phyloP scores from a whole-genome alignment of 2,329 filamentous ascomycete species.

The Zymoseptoria tritici region DNA sequence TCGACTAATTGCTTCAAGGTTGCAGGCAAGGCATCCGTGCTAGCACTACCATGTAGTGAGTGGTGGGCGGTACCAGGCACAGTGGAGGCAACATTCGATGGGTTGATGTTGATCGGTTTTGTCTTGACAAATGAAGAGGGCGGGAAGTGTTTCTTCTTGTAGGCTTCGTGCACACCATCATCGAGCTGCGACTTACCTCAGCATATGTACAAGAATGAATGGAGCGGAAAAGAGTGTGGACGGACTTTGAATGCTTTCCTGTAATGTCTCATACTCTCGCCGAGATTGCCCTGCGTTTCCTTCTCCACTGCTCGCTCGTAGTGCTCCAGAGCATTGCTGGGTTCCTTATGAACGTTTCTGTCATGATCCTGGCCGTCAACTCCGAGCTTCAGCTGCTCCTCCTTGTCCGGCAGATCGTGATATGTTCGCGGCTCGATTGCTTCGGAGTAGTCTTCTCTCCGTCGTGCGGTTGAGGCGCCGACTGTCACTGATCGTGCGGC shows the following conservation, averaged over 20 bases:
- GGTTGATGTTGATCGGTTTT: constrained; percentile 35
- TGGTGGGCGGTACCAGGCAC: constrained; percentile 50
- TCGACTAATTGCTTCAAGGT: constrained; percentile 60
- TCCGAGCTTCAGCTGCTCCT: constrained; percentile 37
- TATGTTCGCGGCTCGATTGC: constrained; percentile 36
- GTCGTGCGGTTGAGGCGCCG: constrained; percentile 22
- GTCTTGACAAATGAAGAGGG: constrained; percentile 45
- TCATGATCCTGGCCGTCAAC: constrained; percentile 33
- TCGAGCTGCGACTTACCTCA: constrained; percentile 58
- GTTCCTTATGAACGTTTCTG: constrained; percentile 40
- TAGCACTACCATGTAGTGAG: constrained; percentile 38
- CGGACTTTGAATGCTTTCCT: constrained; percentile 78
- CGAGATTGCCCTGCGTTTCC: constrained; percentile 75
- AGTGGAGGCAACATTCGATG: constrained; percentile 42
- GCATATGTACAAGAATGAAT: constrained; percentile 11
- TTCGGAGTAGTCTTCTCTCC: constrained; percentile 30
- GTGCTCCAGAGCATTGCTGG: constrained; percentile 76
- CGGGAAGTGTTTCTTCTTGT: constrained; percentile 87
- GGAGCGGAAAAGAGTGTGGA: constrained; percentile 4
- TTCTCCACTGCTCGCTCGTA: constrained; percentile 88
- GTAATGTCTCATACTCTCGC: constrained; percentile 82
- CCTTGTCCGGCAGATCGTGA: constrained; percentile 41
- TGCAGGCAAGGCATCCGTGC: constrained; percentile 40
- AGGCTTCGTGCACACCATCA: constrained; percentile 71
- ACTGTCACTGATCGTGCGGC: background rate